phyloP scores from a whole-genome alignment of 2,329 filamentous ascomycete species.

The Phialophora verrucosa region DNA sequence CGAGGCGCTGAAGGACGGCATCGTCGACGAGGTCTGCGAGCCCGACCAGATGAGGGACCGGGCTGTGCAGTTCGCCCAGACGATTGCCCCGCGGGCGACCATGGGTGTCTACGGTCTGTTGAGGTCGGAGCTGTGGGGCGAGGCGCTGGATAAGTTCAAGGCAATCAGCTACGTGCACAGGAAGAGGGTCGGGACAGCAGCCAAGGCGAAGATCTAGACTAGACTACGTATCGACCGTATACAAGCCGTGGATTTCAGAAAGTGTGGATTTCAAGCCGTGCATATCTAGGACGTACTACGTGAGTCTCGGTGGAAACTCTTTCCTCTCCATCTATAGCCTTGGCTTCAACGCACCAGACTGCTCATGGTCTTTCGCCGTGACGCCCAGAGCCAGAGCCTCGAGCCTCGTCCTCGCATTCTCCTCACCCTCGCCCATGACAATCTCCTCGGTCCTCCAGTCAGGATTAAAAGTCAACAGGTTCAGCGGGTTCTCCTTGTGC shows the following conservation, averaged over 20 bases:
- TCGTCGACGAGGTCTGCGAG: constrained; percentile 59
- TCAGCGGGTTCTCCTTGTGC: constrained; percentile 59
- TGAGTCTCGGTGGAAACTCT: not conserved
- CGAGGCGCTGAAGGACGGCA: constrained; percentile 58
- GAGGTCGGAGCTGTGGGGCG: constrained; percentile 60
- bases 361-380: constrained; percentile 28
- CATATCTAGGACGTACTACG: not conserved
- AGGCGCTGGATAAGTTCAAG: constrained; percentile 58
- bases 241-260: constrained; percentile 19
- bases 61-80: constrained; percentile 53
- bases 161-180: constrained; percentile 62
- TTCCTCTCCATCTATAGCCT: constrained; percentile 32
- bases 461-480: constrained; percentile 57
- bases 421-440: constrained; percentile 53
- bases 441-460: constrained; percentile 58
- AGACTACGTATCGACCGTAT: not conserved
- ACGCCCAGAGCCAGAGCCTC: constrained; percentile 35
- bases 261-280: too few relatives aligned
- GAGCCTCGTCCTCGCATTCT: constrained; percentile 38
- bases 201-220: constrained; percentile 56
- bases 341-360: constrained; percentile 19
- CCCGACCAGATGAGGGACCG: constrained; percentile 57
- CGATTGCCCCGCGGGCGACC: constrained; percentile 48
- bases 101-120: constrained; percentile 58
- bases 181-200: constrained; percentile 49